Base-by-base conservation (phyloP, 768 basidiomycete genomes). In the Trichaptum fuscoviolaceum region DNA sequence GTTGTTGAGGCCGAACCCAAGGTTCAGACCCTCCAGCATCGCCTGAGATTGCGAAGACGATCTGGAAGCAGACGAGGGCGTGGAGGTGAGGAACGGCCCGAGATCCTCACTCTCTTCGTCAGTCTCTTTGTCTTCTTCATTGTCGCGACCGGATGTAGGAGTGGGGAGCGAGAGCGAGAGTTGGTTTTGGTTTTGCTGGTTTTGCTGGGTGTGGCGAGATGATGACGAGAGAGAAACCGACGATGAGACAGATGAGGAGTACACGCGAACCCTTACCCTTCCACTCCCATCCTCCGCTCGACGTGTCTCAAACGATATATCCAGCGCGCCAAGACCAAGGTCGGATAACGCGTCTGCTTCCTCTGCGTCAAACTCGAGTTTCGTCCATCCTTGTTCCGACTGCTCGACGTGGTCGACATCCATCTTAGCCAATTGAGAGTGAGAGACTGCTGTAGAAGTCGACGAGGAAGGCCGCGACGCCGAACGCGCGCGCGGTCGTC, bases 291-390 rank as follows among this genome's bases (percentile, higher is more conserved):
- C 84, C 69, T 88, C 83, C 62, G 82, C 80, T 34, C 87, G 79
- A 52, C 80, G 82, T 59, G 88, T 78, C 69, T 92, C 91, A 70
- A 93, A 90, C 57, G 89, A 89, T 73, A 93, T 87, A 69, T 89
- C 85, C 64, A 92, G 77, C 58, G 83, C 85, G 65, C 82, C 83
- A 58, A 89, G 80, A 58, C 78, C 81, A 52, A 81, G 79, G n/a
- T n/a, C n/a, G n/a, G n/a, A n/a, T n/a, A n/a, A 79, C 81, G 58
- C 80, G 6, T 4, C 77, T 64, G 80, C 67, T 66, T 87, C 85
- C 25, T 82, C 75, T 64, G 83, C 83, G n/a, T 82, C 77, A 69
- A 90, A 87, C 71, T 87, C 87, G 35, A 86, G 84, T 71, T 84
- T 85, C n/a, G n/a, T n/a, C n/a, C n/a, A n/a, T n/a, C n/a, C n/a